These are phyloP conservation scores for Epichloe festucae DNA, from an alignment of 2,329 filamentous ascomycete genomes.

Conservation along the genomic window DNA sequence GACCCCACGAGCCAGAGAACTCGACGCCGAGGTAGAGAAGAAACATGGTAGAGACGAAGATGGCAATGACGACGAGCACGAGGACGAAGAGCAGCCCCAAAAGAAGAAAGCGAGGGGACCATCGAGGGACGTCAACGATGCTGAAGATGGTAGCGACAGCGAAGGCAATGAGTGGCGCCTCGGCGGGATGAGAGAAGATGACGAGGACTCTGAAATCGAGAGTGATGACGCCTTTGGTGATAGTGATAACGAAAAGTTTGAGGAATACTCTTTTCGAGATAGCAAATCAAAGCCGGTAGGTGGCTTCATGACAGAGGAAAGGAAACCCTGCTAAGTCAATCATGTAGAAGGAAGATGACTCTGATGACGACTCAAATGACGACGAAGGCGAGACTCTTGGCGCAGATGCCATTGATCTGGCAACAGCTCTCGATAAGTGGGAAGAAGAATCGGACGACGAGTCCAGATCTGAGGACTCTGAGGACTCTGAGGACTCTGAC, in stretches of 20 bases:
- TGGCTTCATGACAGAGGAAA: not conserved
- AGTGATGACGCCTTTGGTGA: slow-evolving; percentile 74
- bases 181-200: slow-evolving; percentile 43
- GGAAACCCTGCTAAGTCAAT: not conserved
- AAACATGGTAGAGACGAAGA: slow-evolving; percentile 32
- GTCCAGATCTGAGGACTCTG: slow-evolving; percentile 27
- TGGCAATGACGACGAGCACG: slow-evolving; percentile 33
- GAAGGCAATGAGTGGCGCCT: slow-evolving; percentile 78
- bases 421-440: slow-evolving; percentile 41
- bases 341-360: slow-evolving; percentile 6
- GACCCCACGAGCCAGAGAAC: slow-evolving; percentile 37
- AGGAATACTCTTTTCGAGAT: slow-evolving; percentile 51
- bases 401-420: slow-evolving; percentile 46
- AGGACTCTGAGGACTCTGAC: slow-evolving; percentile 28
- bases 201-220: slow-evolving; percentile 52
- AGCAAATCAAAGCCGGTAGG: slow-evolving; percentile 24
- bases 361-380: slow-evolving; percentile 45
- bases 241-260: slow-evolving; percentile 76
- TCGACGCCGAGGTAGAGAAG: slow-evolving; percentile 33
- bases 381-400: slow-evolving; percentile 47
- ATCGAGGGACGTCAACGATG: slow-evolving; percentile 37
- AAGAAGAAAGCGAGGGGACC: slow-evolving; percentile 30
- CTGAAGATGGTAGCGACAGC: slow-evolving; percentile 69
- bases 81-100: slow-evolving; percentile 29
- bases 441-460: slow-evolving; percentile 34